These are phyloP conservation scores for Citrus inodora DNA, from an alignment of 345 rosid genomes.

Conservation along the genomic window DNA sequence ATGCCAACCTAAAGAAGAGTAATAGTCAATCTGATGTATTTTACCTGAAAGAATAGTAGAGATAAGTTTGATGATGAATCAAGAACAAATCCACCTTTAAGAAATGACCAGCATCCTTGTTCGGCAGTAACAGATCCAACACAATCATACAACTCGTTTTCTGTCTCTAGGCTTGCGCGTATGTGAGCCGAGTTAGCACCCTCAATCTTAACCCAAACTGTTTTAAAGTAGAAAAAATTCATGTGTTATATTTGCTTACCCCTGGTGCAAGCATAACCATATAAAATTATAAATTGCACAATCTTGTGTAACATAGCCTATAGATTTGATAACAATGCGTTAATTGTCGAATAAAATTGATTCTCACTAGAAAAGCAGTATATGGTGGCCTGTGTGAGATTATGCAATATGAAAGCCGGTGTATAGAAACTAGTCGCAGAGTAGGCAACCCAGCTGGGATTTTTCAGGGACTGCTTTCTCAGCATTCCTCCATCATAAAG, in stretches of 20 bases:
- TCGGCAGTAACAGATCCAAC: constrained; percentile 66
- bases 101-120: constrained; percentile 86
- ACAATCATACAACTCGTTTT: constrained; percentile 32
- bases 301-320: not conserved
- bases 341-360: not conserved
- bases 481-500: constrained; percentile 77
- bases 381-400: constrained; percentile 44
- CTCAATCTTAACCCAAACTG: constrained; percentile 68
- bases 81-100: constrained; percentile 81
- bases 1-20: too few species aligned
- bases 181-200: constrained; percentile 48
- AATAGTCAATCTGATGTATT: not conserved
- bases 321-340: too few species aligned
- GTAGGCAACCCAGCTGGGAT: not conserved
- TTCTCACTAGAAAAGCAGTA: constrained; percentile 71
- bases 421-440: constrained; percentile 21
- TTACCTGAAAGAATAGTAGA: constrained; percentile 51
- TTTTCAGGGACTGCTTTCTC: not conserved
- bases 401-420: constrained; percentile 51
- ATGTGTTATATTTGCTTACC: too few species aligned
- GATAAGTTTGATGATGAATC: constrained; percentile 46
- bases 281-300: not conserved
- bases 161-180: constrained; percentile 57
- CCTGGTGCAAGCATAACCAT: not conserved
- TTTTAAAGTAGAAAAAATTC: not conserved